Percentiles rank a stretch among this genome's conserved stretches.
phyloP scores from a whole-genome alignment of 352 stramenopile genomes.

The Globisporangium nunn region DNA sequence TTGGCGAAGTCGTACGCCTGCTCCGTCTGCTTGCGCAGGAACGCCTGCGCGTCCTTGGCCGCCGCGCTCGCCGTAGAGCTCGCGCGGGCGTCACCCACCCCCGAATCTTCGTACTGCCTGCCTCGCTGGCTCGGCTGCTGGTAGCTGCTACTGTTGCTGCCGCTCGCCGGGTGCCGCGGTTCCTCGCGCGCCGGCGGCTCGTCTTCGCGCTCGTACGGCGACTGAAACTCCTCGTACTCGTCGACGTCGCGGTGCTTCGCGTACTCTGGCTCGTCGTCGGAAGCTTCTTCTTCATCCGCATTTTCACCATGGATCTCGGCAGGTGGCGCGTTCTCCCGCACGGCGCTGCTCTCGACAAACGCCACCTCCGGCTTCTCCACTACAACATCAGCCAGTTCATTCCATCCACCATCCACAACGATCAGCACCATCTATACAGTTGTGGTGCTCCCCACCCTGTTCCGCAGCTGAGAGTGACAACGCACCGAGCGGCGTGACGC shows the following conservation, averaged over 20 bases:
- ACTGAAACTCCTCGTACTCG: conserved; percentile 56
- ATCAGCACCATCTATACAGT: background rate
- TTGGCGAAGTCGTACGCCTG: conserved; percentile 85
- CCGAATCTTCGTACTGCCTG: conserved; percentile 21
- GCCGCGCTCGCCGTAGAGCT: conserved; percentile 19
- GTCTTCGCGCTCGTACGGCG: conserved; percentile 34
- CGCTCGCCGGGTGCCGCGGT: background rate
- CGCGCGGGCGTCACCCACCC: background rate
- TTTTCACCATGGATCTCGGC: background rate
- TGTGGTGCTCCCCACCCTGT: too few relatives aligned
- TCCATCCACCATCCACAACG: background rate
- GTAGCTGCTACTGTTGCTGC: conserved; percentile 14
- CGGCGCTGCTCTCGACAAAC: conserved; percentile 16
- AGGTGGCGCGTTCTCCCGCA: background rate
- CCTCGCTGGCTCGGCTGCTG: conserved; percentile 11
- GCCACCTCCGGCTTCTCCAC: conserved; percentile 38
- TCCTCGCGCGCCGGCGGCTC: conserved; percentile 1
- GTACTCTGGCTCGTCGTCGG: conserved; percentile 1
- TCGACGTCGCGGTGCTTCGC: conserved; percentile 15
- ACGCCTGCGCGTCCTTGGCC: conserved; percentile 50
- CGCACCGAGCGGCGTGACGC: conserved; percentile 46
- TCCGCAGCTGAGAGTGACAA: background rate
- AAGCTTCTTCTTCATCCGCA: background rate
- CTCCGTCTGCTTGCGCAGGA: conserved; percentile 78
- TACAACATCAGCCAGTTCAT: background rate